A percentile compares a stretch with the other conserved stretches of the same genome.
Conservation (phyloP, 2,329 filamentous ascomycete species). For the Onygenales sp. region DNA sequence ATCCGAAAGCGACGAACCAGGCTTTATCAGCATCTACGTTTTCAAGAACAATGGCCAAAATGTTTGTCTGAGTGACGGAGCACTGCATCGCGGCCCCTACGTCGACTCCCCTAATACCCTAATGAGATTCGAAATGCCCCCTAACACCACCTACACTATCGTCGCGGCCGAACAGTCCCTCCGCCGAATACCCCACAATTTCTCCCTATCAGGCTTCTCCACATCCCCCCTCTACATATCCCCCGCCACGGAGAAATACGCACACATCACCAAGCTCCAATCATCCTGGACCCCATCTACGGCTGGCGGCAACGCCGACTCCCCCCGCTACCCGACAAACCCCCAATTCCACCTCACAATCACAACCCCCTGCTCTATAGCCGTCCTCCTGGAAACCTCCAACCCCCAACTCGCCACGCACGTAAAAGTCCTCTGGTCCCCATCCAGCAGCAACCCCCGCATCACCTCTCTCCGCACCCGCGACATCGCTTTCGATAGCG, state of each 20-base stretch:
- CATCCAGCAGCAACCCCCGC: slow-evolving; percentile 48
- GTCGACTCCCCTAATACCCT: slow-evolving; percentile 92
- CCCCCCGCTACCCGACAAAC: slow-evolving; percentile 68
- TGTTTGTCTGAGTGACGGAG: slow-evolving; percentile 64
- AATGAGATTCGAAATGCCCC: slow-evolving; percentile 58
- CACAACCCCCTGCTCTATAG: slow-evolving; percentile 52
- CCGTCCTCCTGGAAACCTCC: slow-evolving; percentile 63
- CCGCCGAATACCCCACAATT: slow-evolving; percentile 63
- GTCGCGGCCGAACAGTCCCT: slow-evolving; percentile 74
- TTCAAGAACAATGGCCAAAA: slow-evolving; percentile 63
- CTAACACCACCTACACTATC: slow-evolving; percentile 46
- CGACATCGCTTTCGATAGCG: slow-evolving; percentile 72
- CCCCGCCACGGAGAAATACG: slow-evolving; percentile 53
- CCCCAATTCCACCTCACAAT: slow-evolving; percentile 66
- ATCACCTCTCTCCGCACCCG: slow-evolving; percentile 58
- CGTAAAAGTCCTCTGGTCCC: slow-evolving; percentile 71
- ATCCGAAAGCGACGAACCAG: slow-evolving; percentile 46
- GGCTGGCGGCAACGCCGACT: slow-evolving; percentile 75
- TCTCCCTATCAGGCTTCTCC: slow-evolving; percentile 78
- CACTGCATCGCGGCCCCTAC: slow-evolving; percentile 67
- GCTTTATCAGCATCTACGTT: slow-evolving; percentile 80
- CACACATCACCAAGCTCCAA: slow-evolving; percentile 47
- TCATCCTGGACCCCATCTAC: slow-evolving; percentile 69
- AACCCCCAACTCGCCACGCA: slow-evolving; percentile 65
- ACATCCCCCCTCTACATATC: slow-evolving; percentile 51